phyloP scores from a whole-genome alignment of 495 filamentous ascomycete genomes.

The Aspergillus funiculosus region DNA sequence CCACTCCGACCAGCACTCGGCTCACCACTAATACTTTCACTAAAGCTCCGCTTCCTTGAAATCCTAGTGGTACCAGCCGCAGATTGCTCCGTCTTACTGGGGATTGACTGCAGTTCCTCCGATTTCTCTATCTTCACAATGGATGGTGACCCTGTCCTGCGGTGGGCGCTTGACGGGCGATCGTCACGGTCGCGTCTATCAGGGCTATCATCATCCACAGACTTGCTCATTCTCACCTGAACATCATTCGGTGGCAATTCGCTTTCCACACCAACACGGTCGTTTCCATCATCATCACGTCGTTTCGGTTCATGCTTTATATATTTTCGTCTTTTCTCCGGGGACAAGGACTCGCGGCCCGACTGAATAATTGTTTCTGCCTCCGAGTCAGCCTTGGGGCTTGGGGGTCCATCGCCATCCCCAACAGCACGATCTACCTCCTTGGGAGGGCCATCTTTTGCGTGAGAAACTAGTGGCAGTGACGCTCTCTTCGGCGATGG shows the following conservation, averaged over 20 bases:
- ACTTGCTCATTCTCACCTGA: conserved; percentile 32
- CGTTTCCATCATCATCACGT: conserved; percentile 52
- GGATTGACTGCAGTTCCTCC: conserved; percentile 28
- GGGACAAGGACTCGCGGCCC: conserved; percentile 63
- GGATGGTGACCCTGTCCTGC: conserved; percentile 24
- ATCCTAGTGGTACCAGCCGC: conserved; percentile 16
- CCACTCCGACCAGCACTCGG: conserved; percentile 22
- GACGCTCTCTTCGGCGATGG: conserved; percentile 24
- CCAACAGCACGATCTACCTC: conserved; percentile 25
- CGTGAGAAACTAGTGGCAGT: conserved; percentile 18
- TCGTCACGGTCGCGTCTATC: conserved; percentile 21
- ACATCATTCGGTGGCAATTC: conserved; percentile 22
- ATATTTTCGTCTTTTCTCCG: conserved; percentile 60
- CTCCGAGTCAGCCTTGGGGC: conserved; percentile 60
- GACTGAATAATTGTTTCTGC: conserved; percentile 76
- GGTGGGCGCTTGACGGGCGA: conserved; percentile 25
- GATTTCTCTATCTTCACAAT: conserved; percentile 36
- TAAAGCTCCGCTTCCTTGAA: conserved; percentile 41
- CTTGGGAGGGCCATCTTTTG: conserved; percentile 22
- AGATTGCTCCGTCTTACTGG: conserved; percentile 20
- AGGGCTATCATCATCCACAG: conserved; percentile 25
- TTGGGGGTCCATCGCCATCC: conserved; percentile 32
- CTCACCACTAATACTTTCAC: conserved; percentile 37
- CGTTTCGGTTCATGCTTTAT: conserved; percentile 59
- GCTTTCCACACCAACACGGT: conserved; percentile 34